Base-by-base conservation (phyloP, 257 asterid genomes). In the Primulina tabacum region DNA sequence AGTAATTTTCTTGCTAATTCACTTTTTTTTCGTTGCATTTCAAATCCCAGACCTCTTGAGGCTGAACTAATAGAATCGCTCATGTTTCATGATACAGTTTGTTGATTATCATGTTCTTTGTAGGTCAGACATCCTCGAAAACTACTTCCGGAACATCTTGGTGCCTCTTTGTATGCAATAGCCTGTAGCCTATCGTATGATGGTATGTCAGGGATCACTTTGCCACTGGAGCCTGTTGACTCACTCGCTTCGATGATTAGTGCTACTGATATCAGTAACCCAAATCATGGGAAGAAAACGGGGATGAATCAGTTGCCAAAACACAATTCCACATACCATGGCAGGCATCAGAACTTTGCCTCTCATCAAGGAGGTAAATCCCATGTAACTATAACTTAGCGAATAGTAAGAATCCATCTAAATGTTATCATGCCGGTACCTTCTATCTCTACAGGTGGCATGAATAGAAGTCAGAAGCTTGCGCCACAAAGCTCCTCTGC, bases 121-220 rank as follows among this genome's bases (percentile, higher is more conserved):
- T 40, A 92, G 98, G 90, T 85, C 28, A 79, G 79, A 56, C 70
- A 88, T 75, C 90, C 97, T 14, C 75, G 79, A 5, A 70, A 70
- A 71, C 82, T 71, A 53, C 95, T 92, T 63, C 98, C 97, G 0
- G 80, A 84, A 38, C 38, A 73, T 80, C 95, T 92, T 11, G 85
- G 78, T 33, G 92, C 92, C 38, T 87, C 96, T 35, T 18, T 88
- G 33, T 66, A 83, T 62, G 81, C 95, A 53, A 71, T 81, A 5
- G 81, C 86, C n/a, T 81, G 95, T 69, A 68, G 83, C 66, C 84
- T 92, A 29, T 83, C 96, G 2, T 80, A 75, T 26, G 92, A 88
- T 18, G 97, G 97, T 29, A 87, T 85, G 97, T 20, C 72, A 0
- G 92, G 92, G 40, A 79, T 81, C 62, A 64, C 82, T 2, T 60